A percentile compares a stretch with the other conserved stretches of the same genome.
Evolutionary conservation across 495 filamentous ascomycete species (phyloP).

Genomic region (Parathielavia hyrcaniae): DNA sequence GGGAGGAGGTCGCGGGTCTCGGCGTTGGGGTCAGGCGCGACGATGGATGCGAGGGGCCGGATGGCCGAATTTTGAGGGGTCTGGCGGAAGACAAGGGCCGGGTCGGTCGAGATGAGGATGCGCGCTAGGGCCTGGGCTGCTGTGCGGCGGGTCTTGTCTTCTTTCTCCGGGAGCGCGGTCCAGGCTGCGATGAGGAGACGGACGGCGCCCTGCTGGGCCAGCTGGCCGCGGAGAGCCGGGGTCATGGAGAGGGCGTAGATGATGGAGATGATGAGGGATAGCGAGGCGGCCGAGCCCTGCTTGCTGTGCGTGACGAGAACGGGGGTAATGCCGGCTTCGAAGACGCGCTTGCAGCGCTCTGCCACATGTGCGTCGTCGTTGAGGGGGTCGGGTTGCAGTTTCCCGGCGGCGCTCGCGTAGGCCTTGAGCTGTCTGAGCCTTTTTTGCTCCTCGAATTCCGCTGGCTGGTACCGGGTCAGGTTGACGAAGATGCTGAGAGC

Average conservation of each 20-base stretch:
- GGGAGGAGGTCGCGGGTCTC: conserved; percentile 77
- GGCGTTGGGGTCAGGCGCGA: conserved; percentile 51
- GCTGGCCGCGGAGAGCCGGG: conserved; percentile 61
- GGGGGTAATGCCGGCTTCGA: conserved; percentile 68
- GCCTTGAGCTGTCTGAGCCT: conserved; percentile 83
- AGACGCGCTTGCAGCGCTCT: conserved; percentile 66
- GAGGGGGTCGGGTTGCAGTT: conserved; percentile 57
- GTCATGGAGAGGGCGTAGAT: conserved; percentile 67
- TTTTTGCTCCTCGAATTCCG: conserved; percentile 84
- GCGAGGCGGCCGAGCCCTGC: conserved; percentile 56
- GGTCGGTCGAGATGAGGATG: conserved; percentile 84
- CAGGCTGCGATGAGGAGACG: conserved; percentile 71
- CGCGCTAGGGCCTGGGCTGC: conserved; percentile 85
- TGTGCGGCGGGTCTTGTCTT: conserved; percentile 48
- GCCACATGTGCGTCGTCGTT: conserved; percentile 69
- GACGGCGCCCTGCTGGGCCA: conserved; percentile 87
- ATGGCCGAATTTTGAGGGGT: conserved; percentile 70
- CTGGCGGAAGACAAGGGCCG: conserved; percentile 72
- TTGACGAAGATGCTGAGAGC: conserved; percentile 77
- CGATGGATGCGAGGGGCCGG: conserved; percentile 66
- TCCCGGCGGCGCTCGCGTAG: conserved; percentile 76
- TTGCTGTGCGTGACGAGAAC: conserved; percentile 66
- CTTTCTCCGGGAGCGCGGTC: conserved; percentile 49
- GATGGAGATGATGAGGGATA: conserved; percentile 65
- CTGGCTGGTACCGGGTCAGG: conserved; percentile 71